These are phyloP conservation scores for Oemleria cerasiformis DNA, from an alignment of 306 rosid species.

Conservation along the genomic window DNA sequence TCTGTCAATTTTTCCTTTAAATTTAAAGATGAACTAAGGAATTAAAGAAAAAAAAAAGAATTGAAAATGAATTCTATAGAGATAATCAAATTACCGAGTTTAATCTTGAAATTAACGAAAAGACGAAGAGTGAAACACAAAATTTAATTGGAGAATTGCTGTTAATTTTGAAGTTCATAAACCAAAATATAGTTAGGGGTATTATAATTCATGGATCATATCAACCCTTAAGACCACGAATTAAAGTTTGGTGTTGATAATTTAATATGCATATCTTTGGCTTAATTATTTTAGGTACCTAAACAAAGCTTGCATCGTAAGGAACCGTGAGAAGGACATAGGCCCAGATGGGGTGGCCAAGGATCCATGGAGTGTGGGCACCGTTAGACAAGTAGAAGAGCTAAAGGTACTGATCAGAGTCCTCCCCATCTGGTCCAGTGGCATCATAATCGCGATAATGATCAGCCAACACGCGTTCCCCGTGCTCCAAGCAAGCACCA, in stretches of 20 bases:
- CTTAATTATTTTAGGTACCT: conserved; percentile 43
- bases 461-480: conserved; percentile 42
- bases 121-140: too few species aligned
- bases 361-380: conserved; percentile 62
- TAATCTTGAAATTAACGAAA: too few species aligned
- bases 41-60: too few species aligned
- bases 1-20: too few species aligned
- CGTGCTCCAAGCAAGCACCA: conserved; percentile 54
- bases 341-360: conserved; percentile 44
- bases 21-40: too few species aligned
- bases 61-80: too few species aligned
- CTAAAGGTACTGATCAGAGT: conserved; percentile 64
- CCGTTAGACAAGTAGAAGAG: conserved; percentile 78
- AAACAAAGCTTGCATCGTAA: conserved; percentile 75
- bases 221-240: not conserved
- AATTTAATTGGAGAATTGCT: too few species aligned
- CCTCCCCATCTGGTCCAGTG: conserved; percentile 74
- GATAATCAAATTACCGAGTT: too few species aligned
- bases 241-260: not conserved
- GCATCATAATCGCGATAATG: conserved; percentile 35
- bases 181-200: too few species aligned
- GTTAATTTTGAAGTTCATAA: too few species aligned
- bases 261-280: not conserved
- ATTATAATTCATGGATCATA: too few species aligned
- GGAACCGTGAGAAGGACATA: conserved; percentile 41